Conservation (phyloP, 2,329 filamentous ascomycete genomes). For the Hypoxylon sp. region DNA sequence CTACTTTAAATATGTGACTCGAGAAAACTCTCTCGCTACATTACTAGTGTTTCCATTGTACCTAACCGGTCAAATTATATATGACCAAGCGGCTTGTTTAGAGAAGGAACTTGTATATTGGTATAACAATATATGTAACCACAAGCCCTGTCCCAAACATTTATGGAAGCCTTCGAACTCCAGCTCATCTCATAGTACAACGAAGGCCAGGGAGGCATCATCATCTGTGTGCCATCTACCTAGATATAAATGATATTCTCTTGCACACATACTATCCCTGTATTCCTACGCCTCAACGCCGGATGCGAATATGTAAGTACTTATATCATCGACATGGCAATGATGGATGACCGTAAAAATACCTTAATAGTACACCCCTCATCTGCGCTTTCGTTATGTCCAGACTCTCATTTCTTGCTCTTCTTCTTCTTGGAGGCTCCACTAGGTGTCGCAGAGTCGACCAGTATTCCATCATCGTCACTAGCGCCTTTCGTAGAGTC, state of each 20-base stretch:
- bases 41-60: no score
- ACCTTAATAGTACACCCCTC: conserved; percentile 29
- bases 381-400: conserved; percentile 7
- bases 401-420: conserved; percentile 68
- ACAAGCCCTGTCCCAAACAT: not conserved
- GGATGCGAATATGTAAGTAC: conserved; percentile 39
- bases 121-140: not conserved
- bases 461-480: conserved; percentile 81
- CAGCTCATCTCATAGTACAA: not conserved
- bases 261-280: conserved; percentile 15
- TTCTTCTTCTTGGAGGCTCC: conserved; percentile 64
- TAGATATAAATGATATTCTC: conserved; percentile 16
- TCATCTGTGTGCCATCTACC: conserved; percentile 9
- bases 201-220: conserved; percentile 1
- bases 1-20: no score
- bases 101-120: not conserved
- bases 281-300: conserved; percentile 46
- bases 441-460: conserved; percentile 67
- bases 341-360: conserved; percentile 4
- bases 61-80: not conserved
- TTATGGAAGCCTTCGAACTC: not conserved
- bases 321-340: conserved; percentile 30
- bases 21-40: no score
- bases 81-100: not conserved
- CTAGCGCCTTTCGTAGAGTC: conserved; percentile 59